Evolutionary conservation across 2,329 filamentous ascomycete genomes (phyloP), one percentile per base, ranked within the genome.

Genomic region (Aspergillus brasiliensis): DNA sequence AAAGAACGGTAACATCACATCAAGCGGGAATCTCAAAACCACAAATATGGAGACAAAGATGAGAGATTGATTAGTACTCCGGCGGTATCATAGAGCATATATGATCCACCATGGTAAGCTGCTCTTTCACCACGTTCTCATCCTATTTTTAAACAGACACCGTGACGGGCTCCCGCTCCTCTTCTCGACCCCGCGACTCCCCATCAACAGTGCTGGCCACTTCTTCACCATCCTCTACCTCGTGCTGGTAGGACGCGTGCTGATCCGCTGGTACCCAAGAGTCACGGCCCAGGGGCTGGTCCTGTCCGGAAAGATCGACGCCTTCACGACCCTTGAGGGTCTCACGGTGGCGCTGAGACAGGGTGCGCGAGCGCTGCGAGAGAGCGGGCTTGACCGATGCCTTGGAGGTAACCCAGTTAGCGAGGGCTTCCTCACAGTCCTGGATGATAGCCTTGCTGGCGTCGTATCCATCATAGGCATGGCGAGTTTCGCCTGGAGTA

Each of bases 371-470:
- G 61, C 95, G 91, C 17, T 88, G 90, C 4, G 92, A 97, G 51
- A 99, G 87, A 76, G 91, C 93, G 65, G 93, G 89, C 58, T 85
- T 90, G 68, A 99, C 92, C 48, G 91, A 89, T 5, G 95, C 94
- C 73, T 96, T 95, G 71, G 92, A 89, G 59, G 88, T 86, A 40
- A 98, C 92, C 95, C 95, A 99, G 83, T 97, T 97, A 76, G 92
- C 97, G 62, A 99, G 88, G 1, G 95, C 86, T 75, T 98, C 93
- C 80, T 99, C 95, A 77, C 95, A 99, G 79, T 99, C 95, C 81
- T 99, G 95, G 73, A 99, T 98, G 79, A 99, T 98, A 65, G 86
- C 94, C 82, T 97, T 98, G 85, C 91, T 96, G 63, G 93, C 93
- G 77, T 99, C 95, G 75, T 99, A 99, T 63, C 95, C 95, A 73